These are phyloP conservation scores for Clitopilus hobsonii DNA, from an alignment of 768 basidiomycete species.

Conservation along the genomic window DNA sequence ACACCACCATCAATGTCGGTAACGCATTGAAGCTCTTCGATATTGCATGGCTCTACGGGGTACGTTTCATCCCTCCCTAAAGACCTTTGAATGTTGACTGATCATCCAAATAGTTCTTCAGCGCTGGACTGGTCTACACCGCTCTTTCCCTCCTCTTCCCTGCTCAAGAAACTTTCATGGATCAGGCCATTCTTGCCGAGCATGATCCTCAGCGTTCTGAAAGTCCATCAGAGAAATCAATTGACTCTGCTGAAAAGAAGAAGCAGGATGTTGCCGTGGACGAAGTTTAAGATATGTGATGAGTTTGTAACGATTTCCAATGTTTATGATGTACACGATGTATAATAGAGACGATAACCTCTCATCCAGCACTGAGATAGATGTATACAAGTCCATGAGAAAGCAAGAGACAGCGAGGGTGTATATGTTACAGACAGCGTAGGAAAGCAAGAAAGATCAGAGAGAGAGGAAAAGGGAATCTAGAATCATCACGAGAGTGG, in stretches of 20 bases:
- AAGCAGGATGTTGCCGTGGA: not conserved
- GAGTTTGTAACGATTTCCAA: too few species aligned
- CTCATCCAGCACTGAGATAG: too few species aligned
- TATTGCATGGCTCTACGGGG: slow-evolving; percentile 75
- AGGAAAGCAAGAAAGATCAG: not conserved
- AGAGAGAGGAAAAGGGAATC: not conserved
- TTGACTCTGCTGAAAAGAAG: not conserved
- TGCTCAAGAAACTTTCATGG: slow-evolving; percentile 36
- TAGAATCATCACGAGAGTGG: not conserved
- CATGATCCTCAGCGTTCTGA: slow-evolving; percentile 3
- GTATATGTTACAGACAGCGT: too few species aligned
- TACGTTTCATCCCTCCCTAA: slow-evolving; percentile 26
- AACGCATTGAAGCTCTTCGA: slow-evolving; percentile 54
- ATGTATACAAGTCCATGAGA: too few species aligned
- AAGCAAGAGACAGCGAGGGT: too few species aligned
- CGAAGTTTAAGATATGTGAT: not conserved
- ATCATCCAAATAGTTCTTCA: slow-evolving; percentile 27
- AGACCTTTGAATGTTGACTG: not conserved
- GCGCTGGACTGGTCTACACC: slow-evolving; percentile 29
- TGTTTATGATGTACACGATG: not conserved
- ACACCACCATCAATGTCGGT: slow-evolving; percentile 58
- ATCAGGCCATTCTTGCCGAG: slow-evolving; percentile 25
- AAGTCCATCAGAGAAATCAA: not conserved
- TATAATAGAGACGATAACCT: not conserved
- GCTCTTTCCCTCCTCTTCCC: slow-evolving; percentile 34